phyloP scores from a whole-genome alignment of 306 rosid species.

The Senna tora region DNA sequence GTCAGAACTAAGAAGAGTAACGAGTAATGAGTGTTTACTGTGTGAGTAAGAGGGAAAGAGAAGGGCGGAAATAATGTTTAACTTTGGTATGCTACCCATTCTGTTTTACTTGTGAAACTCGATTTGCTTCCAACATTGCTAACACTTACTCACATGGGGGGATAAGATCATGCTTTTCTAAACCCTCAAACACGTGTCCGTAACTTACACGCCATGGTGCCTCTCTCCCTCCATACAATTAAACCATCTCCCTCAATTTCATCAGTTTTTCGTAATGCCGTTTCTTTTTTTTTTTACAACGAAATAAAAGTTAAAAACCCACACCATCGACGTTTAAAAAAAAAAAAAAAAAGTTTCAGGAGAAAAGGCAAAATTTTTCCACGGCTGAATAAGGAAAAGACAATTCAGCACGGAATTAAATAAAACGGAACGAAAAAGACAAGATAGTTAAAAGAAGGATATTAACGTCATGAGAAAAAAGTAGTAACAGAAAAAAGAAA shows the following conservation, averaged over 20 bases:
- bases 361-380: not conserved
- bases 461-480: not conserved
- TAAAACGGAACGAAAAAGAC: not conserved
- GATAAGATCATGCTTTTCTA: conserved; percentile 41
- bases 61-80: conserved; percentile 29
- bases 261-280: conserved; percentile 1
- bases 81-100: conserved; percentile 20
- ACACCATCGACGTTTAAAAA: not conserved
- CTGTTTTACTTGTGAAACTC: conserved; percentile 52
- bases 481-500: not conserved
- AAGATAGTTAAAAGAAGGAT: not conserved
- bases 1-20: not conserved
- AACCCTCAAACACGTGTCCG: conserved; percentile 56
- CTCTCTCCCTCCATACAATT: conserved; percentile 39
- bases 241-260: conserved; percentile 31
- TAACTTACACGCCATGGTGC: conserved; percentile 49
- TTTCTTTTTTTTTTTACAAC: not conserved
- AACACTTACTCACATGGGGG: conserved; percentile 50
- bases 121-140: conserved; percentile 40
- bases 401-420: conserved; percentile 3
- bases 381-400: conserved; percentile 12
- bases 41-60: conserved; percentile 9
- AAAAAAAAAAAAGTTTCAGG: too few relatives aligned
- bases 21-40: not conserved
- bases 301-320: not conserved